Evolutionary conservation across 2,329 filamentous ascomycete genomes (phyloP).

Genomic region (Fusarium sp.): DNA sequence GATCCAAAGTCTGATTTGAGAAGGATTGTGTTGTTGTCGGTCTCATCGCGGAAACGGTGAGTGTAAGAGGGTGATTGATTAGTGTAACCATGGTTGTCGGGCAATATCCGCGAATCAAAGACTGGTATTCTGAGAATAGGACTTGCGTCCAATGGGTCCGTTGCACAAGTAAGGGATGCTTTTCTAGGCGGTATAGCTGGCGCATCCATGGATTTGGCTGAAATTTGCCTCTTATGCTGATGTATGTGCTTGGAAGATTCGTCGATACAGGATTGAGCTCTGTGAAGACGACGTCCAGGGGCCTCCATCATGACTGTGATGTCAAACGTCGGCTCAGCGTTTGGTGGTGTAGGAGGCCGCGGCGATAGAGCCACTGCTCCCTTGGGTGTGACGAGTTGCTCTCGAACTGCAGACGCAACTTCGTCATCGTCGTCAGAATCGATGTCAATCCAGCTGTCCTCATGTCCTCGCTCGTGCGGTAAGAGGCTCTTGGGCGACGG

Average conservation of each 20-base stretch:
- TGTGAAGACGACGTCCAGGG: slow-evolving; percentile 4
- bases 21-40: slow-evolving; percentile 38
- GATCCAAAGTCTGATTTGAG: slow-evolving; percentile 40
- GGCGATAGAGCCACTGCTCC: slow-evolving; percentile 46
- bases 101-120: slow-evolving; percentile 17
- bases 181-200: slow-evolving; percentile 42
- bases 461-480: slow-evolving; percentile 36
- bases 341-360: slow-evolving; percentile 49
- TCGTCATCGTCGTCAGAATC: slow-evolving; percentile 52
- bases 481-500: slow-evolving; percentile 46
- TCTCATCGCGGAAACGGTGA: slow-evolving; percentile 34
- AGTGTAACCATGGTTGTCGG: slow-evolving; percentile 21
- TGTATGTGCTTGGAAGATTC: slow-evolving; percentile 5
- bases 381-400: slow-evolving; percentile 19
- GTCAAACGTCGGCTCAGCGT: slow-evolving; percentile 35
- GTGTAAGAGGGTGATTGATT: slow-evolving; percentile 19
- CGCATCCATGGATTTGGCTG: slow-evolving; percentile 36
- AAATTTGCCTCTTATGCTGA: slow-evolving; percentile 25
- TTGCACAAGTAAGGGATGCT: slow-evolving; percentile 36
- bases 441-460: slow-evolving; percentile 55
- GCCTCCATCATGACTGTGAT: slow-evolving; percentile 38
- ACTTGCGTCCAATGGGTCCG: slow-evolving; percentile 15
- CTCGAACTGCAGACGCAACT: slow-evolving; percentile 33
- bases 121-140: slow-evolving; percentile 26
- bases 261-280: slow-evolving; percentile 15